Percentiles rank a stretch among this genome's conserved stretches.
These are phyloP conservation scores for Uromyces viciae-fabae DNA, from an alignment of 1,284 basidiomycete genomes.

Conservation along the genomic window DNA sequence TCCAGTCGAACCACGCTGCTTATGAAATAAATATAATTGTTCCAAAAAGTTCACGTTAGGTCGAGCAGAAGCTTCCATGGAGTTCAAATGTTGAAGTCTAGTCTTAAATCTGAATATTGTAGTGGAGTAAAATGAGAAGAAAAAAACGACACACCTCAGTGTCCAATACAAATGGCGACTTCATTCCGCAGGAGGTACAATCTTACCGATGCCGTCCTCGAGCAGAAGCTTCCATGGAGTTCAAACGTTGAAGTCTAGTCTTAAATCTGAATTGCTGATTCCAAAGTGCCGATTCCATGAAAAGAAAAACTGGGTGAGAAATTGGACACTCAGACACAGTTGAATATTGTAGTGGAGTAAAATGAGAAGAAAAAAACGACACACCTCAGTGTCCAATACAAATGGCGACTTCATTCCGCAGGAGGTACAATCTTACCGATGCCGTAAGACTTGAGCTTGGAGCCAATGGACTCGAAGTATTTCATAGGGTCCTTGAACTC, in stretches of 20 bases:
- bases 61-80: constrained; percentile 91
- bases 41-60: constrained; percentile 96
- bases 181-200: constrained; percentile 87
- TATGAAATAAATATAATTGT: constrained; percentile 70
- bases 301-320: neutral
- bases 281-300: neutral
- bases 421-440: constrained; percentile 97
- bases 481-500: constrained; percentile 91
- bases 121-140: neutral
- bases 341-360: neutral
- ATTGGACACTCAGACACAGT: neutral
- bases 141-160: constrained; percentile 66
- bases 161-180: constrained; percentile 93
- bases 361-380: constrained; percentile 42
- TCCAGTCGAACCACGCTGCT: constrained; percentile 53
- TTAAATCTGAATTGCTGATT: constrained; percentile 81
- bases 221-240: constrained; percentile 94
- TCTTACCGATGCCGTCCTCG: constrained; percentile 91
- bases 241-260: constrained; percentile 88
- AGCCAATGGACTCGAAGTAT: constrained; percentile 81
- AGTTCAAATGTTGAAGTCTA: constrained; percentile 87
- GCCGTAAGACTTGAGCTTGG: constrained; percentile 67
- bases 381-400: constrained; percentile 85
- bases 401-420: constrained; percentile 89
- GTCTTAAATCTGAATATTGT: constrained; percentile 91